These are phyloP conservation scores for Udeniomyces megalosporus DNA, from an alignment of 768 basidiomycete genomes.

Conservation along the genomic window DNA sequence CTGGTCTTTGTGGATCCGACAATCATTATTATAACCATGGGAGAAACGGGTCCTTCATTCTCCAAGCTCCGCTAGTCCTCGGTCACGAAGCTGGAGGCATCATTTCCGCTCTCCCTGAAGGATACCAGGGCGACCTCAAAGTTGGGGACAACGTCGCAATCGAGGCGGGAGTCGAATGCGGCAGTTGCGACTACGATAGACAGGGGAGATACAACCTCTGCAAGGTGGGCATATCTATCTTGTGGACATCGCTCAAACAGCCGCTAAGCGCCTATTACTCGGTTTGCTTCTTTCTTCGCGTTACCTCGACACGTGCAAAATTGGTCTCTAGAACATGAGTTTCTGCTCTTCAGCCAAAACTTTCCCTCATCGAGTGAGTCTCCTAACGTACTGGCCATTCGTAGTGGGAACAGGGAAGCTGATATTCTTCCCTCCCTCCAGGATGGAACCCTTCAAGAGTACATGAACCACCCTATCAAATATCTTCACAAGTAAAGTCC, in stretches of 20 bases:
- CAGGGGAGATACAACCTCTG: slow-evolving; percentile 81
- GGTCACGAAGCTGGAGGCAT: slow-evolving; percentile 88
- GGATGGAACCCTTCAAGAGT: slow-evolving; percentile 75
- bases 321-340: slow-evolving; percentile 35
- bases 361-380: slow-evolving; percentile 52
- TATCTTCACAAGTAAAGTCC: slow-evolving; percentile 60
- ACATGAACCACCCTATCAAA: slow-evolving; percentile 75
- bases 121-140: slow-evolving; percentile 33
- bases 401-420: too few relatives aligned
- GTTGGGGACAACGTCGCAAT: slow-evolving; percentile 82
- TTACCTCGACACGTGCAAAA: background rate
- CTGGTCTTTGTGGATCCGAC: slow-evolving; percentile 68
- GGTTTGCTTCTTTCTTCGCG: background rate
- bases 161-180: slow-evolving; percentile 82
- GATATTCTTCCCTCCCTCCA: too few relatives aligned
- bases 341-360: slow-evolving; percentile 82
- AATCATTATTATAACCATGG: slow-evolving; percentile 74
- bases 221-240: background rate
- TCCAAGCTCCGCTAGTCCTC: slow-evolving; percentile 71
- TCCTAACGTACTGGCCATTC: too few relatives aligned
- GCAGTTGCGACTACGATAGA: slow-evolving; percentile 34
- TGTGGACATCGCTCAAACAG: background rate
- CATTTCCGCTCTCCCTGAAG: slow-evolving; percentile 41
- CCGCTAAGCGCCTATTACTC: too few relatives aligned
- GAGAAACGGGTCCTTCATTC: slow-evolving; percentile 79